Evolutionary conservation across 371 early-diverging fungal species (phyloP).

Genomic region (Mortierella sp.): DNA sequence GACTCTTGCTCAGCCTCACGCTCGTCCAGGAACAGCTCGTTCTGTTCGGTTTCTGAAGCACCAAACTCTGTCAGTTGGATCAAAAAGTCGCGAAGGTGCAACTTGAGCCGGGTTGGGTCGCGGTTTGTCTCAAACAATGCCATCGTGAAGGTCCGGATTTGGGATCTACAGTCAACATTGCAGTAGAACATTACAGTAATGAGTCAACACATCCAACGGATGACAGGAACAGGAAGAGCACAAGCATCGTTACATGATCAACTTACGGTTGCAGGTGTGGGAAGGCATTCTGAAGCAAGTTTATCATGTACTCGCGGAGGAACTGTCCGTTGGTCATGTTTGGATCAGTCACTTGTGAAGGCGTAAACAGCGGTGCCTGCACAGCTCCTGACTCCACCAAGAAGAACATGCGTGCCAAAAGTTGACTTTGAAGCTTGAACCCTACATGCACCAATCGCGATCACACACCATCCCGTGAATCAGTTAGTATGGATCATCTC

Average conservation of each 20-base stretch:
- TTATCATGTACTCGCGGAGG: conserved; percentile 83
- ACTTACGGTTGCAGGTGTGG: conserved; percentile 87
- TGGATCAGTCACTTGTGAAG: conserved; percentile 75
- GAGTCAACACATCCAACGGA: too few species aligned
- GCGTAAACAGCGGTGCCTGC: conserved; percentile 84
- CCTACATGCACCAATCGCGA: conserved; percentile 55
- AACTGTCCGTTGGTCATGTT: conserved; percentile 82
- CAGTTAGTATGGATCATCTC: too few species aligned
- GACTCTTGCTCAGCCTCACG: conserved; percentile 86
- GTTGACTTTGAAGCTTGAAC: conserved; percentile 91
- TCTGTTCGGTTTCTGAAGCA: conserved; percentile 68
- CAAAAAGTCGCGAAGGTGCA: conserved; percentile 96
- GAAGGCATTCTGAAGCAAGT: conserved; percentile 88
- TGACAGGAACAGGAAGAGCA: background rate
- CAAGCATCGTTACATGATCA: background rate
- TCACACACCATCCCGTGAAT: background rate
- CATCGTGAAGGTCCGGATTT: conserved; percentile 87
- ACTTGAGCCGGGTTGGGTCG: conserved; percentile 85
- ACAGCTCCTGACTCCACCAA: conserved; percentile 86
- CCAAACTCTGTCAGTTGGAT: conserved; percentile 80
- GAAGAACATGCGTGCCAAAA: conserved; percentile 89
- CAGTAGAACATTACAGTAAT: too few species aligned
- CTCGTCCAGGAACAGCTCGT: conserved; percentile 92
- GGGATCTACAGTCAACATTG: conserved; percentile 65
- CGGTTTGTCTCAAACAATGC: conserved; percentile 87